These are phyloP conservation scores for Alternaria brassicae DNA, from an alignment of 2,329 filamentous ascomycete species.

Conservation along the genomic window DNA sequence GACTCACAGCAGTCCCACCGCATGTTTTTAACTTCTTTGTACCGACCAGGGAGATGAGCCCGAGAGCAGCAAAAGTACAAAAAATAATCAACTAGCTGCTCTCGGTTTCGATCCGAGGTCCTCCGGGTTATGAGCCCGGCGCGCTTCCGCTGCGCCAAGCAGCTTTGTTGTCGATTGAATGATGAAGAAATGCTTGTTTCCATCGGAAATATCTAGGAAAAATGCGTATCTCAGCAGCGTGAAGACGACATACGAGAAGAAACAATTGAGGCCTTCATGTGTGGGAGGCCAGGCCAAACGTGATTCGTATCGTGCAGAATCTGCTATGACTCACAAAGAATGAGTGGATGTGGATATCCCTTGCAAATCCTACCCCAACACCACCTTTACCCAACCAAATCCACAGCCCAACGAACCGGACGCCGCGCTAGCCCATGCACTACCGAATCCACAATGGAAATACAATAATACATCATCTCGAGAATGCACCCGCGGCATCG, in stretches of 20 bases:
- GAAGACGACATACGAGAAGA: too few species aligned
- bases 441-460: not conserved
- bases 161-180: slow-evolving; percentile 30
- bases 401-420: not conserved
- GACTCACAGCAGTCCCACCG: too few species aligned
- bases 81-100: slow-evolving; percentile 23
- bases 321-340: not conserved
- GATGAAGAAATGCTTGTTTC: not conserved
- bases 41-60: not conserved
- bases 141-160: slow-evolving; percentile 47
- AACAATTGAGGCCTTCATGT: too few species aligned
- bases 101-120: slow-evolving; percentile 36
- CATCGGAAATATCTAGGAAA: too few species aligned
- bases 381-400: not conserved
- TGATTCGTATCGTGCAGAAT: not conserved
- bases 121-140: slow-evolving; percentile 50
- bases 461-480: slow-evolving; percentile 15
- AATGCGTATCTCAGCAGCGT: too few species aligned
- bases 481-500: slow-evolving; percentile 44
- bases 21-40: not conserved
- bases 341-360: not conserved
- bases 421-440: slow-evolving; percentile 7
- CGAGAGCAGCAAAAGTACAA: not conserved
- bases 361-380: not conserved
- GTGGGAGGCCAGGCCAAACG: too few species aligned